phyloP scores from a whole-genome alignment of 345 rosid species.

The Luvunga scandens region DNA sequence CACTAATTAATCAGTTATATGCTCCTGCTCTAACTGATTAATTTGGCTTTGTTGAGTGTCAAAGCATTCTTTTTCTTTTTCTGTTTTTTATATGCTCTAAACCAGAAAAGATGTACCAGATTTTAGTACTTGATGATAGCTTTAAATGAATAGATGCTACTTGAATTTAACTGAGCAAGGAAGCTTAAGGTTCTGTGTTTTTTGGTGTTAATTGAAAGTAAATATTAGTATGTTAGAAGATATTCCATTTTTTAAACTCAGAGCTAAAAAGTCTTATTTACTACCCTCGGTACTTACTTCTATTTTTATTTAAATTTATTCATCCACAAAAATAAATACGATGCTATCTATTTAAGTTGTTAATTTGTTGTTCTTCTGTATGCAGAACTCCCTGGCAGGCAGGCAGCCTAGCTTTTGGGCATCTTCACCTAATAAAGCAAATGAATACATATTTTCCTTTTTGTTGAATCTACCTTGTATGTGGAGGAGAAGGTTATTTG shows the following conservation, averaged over 20 bases:
- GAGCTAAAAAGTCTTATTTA: neutral
- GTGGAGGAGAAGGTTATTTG: slow-evolving; percentile 68
- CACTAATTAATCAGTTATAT: neutral
- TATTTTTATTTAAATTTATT: neutral
- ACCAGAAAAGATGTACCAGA: neutral
- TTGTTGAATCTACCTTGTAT: slow-evolving; percentile 88
- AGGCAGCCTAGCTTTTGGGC: too few species aligned
- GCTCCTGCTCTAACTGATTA: neutral
- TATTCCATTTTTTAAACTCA: too few species aligned
- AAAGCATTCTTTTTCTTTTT: neutral
- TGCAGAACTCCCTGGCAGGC: slow-evolving; percentile 47
- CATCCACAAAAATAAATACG: neutral
- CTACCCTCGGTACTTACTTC: neutral
- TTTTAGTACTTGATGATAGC: neutral
- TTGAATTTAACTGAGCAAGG: neutral
- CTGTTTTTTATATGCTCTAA: neutral
- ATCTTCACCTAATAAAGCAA: too few species aligned
- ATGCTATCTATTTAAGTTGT: neutral
- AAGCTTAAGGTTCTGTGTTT: neutral
- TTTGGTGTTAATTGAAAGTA: neutral
- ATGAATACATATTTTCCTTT: too few species aligned
- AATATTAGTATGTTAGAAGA: too few species aligned
- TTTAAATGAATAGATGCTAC: neutral
- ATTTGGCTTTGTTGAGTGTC: neutral
- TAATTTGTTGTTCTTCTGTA: neutral